Evolutionary conservation across 768 basidiomycete species (phyloP), one percentile per base, ranked within the genome.

Genomic region (Boletus pseudo-olivaceus): DNA sequence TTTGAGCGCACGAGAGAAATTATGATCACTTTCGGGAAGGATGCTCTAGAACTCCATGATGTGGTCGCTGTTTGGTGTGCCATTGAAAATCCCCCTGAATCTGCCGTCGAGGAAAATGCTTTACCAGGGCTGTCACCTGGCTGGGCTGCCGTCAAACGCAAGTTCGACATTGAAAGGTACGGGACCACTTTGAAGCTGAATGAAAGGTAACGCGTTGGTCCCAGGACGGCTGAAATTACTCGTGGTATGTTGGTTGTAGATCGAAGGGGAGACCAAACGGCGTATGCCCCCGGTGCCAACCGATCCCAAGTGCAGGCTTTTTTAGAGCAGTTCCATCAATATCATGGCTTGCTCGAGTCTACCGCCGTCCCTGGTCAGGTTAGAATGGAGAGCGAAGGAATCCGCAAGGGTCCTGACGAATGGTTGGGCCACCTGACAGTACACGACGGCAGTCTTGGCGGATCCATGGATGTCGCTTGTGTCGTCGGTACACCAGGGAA

Each of bases 21-120:
- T 47, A 93, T 95, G 87, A 54, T 82, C n/a, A 62, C 76, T 46
- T 93, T 83, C 56, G 92, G 92, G 8, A 84, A 87, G 56, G 93
- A 95, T 65, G 87, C 81, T 5, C 81, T 97, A 82, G 90, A 94
- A 72, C 78, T 95, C 51, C 94, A 98, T 63, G 94, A 98, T 62
- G 88, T 93, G 42, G 84, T 85, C 11, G 89, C 91, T 3, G 80
- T 96, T 15, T 96, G 92, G 90, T 93, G 86, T 68, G 89, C 91
- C 2, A 82, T 91, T 15, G 78, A 79, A 53, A 84, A 87, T 54
- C 85, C 87, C 17, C 85, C 82, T 7, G 69, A 72, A 40, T 26
- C n/a, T 5, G 56, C 62, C 19, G 74, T 69, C 34, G 51, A 62
- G 44, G 63, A 53, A 51, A 41, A 62, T 47, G 55, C 54, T 14